Base-by-base conservation (phyloP, 345 rosid species). In the Lepidium sativum region DNA sequence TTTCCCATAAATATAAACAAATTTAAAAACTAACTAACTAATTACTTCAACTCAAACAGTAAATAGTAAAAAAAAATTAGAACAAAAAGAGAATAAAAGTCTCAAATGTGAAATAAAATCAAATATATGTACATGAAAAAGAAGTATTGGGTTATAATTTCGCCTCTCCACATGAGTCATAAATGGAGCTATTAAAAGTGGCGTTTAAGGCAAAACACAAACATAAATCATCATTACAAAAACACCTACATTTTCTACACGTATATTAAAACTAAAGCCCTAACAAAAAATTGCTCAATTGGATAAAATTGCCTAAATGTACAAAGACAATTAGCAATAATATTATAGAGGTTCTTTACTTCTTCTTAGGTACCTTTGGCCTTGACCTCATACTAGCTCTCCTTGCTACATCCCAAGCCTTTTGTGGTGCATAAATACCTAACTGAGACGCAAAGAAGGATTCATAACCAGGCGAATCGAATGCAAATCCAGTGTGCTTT, bases 321-420 rank as follows among this genome's bases (percentile, higher is more conserved):
- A 53, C 58, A 43, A 48, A 62, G 70, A 54, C 73, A 68, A 61
- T 54, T 29, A 66, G 53, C 70, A 62, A 63, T 39, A 54, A 23
- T 25, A 41, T 51, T 38, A 37, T 34, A 43, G 35, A 54, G 56
- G 40, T 17, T 62, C 17, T 51, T 9, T 62, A 81, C 39, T 78
- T 70, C 74, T 33, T 83, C 75, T 77, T 78, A 12, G 75, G 75
- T 58, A 42, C 34, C 68, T 82, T 92, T 0, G 84, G 84, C 68
- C 77, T 76, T 13, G 91, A 68, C 76, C 66, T 82, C 89, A 82
- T 78, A 74, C 97, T 84, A 40, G 98, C 99, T 84, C 99, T 83
- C 60, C 94, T 75, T 15, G 90, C 94, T 44, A 95, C 99, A 81
- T 95, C 99, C 98, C 99, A 95, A 18, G 98, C 87, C 81, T 87